Conservation (phyloP, 2,329 filamentous ascomycete species). For the Aspergillus spinulosporus region DNA sequence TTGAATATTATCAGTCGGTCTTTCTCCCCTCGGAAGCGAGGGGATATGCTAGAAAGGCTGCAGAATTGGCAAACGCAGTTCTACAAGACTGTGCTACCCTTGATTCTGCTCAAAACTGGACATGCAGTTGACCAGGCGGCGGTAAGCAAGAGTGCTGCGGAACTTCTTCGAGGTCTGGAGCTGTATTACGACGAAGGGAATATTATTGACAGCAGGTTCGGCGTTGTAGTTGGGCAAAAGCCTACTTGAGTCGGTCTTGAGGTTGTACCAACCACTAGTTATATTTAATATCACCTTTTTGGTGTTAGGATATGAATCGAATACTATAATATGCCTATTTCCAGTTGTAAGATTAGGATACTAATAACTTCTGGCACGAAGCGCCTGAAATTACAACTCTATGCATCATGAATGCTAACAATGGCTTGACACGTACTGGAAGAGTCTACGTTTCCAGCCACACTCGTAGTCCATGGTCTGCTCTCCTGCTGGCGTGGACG, state of each 20-base stretch:
- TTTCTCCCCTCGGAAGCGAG: background rate
- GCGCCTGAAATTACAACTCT: too few relatives aligned
- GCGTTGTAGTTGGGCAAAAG: slow-evolving; percentile 9
- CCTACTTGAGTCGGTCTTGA: background rate
- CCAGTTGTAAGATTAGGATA: too few relatives aligned
- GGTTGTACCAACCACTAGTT: background rate
- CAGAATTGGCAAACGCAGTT: slow-evolving; percentile 1
- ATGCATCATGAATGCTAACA: too few relatives aligned
- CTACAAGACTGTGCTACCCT: background rate
- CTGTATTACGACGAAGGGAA: background rate
- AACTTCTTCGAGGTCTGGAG: background rate
- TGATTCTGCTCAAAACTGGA: background rate
- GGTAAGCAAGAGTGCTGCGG: background rate
- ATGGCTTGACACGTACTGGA: too few relatives aligned
- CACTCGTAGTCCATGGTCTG: too few relatives aligned
- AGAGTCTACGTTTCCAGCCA: too few relatives aligned
- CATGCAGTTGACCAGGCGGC: background rate
- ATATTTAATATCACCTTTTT: background rate
- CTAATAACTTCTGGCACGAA: too few relatives aligned
- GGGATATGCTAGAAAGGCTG: background rate
- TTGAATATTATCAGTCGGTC: background rate
- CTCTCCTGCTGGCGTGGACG: too few relatives aligned
- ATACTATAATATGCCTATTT: too few relatives aligned
- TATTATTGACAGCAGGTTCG: slow-evolving; percentile 4
- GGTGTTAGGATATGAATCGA: too few relatives aligned